Percentiles rank a stretch among this genome's conserved stretches.
These are phyloP conservation scores for Penicillium goetzii DNA, from an alignment of 495 filamentous ascomycete species.

Conservation along the genomic window DNA sequence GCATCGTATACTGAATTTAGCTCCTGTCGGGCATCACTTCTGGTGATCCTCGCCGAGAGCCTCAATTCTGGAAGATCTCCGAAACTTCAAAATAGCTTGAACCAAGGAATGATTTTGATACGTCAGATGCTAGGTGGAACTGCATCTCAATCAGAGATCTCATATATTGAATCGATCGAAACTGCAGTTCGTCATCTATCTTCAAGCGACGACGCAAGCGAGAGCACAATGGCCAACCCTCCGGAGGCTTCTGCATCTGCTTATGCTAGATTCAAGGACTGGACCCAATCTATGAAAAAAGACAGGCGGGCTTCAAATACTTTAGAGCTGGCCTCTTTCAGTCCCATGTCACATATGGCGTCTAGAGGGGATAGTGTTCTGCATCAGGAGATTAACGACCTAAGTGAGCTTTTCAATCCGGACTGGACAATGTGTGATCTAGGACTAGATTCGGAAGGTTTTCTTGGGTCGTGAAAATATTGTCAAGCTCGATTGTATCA, in stretches of 20 bases:
- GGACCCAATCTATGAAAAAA: conserved; percentile 31
- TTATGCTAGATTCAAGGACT: conserved; percentile 29
- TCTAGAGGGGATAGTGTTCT: conserved; percentile 12
- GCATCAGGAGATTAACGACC: conserved; percentile 13
- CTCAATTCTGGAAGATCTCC: conserved; percentile 31
- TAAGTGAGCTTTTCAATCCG: conserved; percentile 18
- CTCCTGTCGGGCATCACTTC: conserved; percentile 51
- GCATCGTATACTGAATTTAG: conserved; percentile 55
- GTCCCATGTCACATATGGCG: conserved; percentile 18
- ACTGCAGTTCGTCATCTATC: conserved; percentile 19
- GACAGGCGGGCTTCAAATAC: conserved; percentile 9
- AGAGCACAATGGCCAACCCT: not conserved
- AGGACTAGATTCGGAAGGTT: conserved; percentile 16
- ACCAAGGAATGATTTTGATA: conserved; percentile 26
- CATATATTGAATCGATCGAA: conserved; percentile 30
- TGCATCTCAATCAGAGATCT: conserved; percentile 26
- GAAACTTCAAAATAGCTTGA: conserved; percentile 19
- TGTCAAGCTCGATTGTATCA: not conserved
- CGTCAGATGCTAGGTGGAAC: conserved; percentile 29
- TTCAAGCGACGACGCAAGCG: not conserved
- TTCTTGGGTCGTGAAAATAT: conserved; percentile 3
- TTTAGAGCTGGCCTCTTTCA: conserved; percentile 26
- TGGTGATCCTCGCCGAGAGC: conserved; percentile 51
- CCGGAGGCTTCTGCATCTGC: conserved; percentile 14
- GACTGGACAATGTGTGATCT: conserved; percentile 18